Evolutionary conservation across 805 yeast genomes (phyloP).

Genomic region (Dipodascopsis tothii): DNA sequence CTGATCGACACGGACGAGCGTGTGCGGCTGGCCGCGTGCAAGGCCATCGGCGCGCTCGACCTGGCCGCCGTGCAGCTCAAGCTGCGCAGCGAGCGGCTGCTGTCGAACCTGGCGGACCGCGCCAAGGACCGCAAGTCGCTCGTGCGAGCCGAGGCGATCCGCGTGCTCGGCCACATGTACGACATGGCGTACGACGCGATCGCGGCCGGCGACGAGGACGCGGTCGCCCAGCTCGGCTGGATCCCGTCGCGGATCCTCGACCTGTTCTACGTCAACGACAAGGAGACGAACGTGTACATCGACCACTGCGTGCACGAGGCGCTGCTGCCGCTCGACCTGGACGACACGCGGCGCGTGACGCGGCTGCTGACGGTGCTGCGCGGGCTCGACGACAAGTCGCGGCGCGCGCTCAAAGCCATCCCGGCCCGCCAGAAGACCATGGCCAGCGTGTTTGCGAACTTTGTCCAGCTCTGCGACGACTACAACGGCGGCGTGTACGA

Average conservation of each 20-base stretch:
- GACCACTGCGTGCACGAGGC: constrained; percentile 55
- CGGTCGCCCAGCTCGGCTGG: constrained; percentile 35
- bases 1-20: constrained; percentile 67
- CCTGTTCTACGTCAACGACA: constrained; percentile 67
- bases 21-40: constrained; percentile 59
- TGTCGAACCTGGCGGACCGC: constrained; percentile 52
- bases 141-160: constrained; percentile 55
- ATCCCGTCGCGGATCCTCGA: constrained; percentile 63
- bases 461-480: constrained; percentile 44
- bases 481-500: constrained; percentile 27
- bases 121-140: constrained; percentile 63
- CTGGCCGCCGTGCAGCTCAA: constrained; percentile 42
- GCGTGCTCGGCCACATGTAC: constrained; percentile 49
- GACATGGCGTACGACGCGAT: constrained; percentile 37
- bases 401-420: constrained; percentile 60
- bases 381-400: constrained; percentile 49
- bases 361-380: constrained; percentile 46
- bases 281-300: constrained; percentile 54
- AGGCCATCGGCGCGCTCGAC: constrained; percentile 40
- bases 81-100: constrained; percentile 41
- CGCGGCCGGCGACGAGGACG: constrained; percentile 26
- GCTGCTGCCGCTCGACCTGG: constrained; percentile 48
- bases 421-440: constrained; percentile 59
- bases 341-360: constrained; percentile 39
- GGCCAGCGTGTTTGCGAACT: constrained; percentile 44